Conservation (phyloP, 495 filamentous ascomycete species). For the Durotheca rogersii region DNA sequence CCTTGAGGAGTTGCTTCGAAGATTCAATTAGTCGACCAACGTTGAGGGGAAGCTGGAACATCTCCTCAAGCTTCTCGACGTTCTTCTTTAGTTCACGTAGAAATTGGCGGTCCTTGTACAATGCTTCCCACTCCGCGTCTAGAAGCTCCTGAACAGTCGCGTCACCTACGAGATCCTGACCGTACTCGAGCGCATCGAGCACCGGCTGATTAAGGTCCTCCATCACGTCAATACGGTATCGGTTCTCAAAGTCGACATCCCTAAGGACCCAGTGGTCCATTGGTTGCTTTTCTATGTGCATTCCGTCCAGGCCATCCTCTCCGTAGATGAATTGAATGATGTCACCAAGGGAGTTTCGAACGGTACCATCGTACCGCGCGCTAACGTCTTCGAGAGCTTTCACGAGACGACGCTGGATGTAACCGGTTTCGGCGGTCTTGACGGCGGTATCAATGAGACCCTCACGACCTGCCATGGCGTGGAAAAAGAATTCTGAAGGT, state of each 20-base stretch:
- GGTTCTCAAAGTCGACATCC: conserved; percentile 67
- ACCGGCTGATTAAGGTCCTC: conserved; percentile 61
- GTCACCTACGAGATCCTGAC: conserved; percentile 83
- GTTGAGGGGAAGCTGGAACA: conserved; percentile 90
- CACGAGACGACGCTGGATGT: conserved; percentile 96
- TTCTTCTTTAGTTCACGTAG: conserved; percentile 60
- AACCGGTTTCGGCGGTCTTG: conserved; percentile 98
- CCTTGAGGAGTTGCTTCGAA: conserved; percentile 84
- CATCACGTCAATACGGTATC: conserved; percentile 95
- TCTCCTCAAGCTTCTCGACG: conserved; percentile 66
- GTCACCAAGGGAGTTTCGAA: conserved; percentile 94
- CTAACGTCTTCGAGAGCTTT: conserved; percentile 98
- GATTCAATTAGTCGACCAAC: conserved; percentile 85
- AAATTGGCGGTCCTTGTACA: conserved; percentile 71
- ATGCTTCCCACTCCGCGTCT: conserved; percentile 84
- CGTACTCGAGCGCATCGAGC: conserved; percentile 78
- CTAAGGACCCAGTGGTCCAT: conserved; percentile 83
- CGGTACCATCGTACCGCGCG: conserved; percentile 96
- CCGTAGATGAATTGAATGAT: conserved; percentile 98
- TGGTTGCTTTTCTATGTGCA: conserved; percentile 84
- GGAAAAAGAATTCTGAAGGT: conserved; percentile 97
- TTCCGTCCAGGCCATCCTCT: conserved; percentile 92
- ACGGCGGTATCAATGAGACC: conserved; percentile 99
- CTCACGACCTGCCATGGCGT: conserved; percentile 99
- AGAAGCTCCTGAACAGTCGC: conserved; percentile 78